Percentiles rank a stretch among this genome's conserved stretches.
phyloP scores from a whole-genome alignment of 768 basidiomycete genomes.

The Pleurotus platypus region DNA sequence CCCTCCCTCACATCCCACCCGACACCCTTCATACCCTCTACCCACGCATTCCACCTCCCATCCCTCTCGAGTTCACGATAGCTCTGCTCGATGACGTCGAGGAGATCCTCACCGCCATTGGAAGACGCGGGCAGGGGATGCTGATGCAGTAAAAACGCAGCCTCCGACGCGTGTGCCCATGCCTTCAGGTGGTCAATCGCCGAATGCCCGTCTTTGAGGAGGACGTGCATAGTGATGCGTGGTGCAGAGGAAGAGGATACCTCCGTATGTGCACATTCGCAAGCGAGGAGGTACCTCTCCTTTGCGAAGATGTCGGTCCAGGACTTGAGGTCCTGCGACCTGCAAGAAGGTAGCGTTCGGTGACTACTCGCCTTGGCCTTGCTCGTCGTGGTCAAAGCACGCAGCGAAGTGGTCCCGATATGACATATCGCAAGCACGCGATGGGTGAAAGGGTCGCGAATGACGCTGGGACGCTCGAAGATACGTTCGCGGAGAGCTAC shows the following conservation, averaged over 20 bases:
- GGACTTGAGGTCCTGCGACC: no score
- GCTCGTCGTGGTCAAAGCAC: neutral
- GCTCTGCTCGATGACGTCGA: conserved; percentile 16
- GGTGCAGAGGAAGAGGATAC: neutral
- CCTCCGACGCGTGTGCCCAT: conserved; percentile 45
- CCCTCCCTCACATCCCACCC: conserved; percentile 38
- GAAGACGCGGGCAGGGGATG: no score
- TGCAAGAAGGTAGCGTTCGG: neutral
- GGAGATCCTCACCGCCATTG: neutral
- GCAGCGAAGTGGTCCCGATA: conserved; percentile 40
- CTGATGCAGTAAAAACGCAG: conserved; percentile 9
- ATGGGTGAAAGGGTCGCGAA: conserved; percentile 34
- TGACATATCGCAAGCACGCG: conserved; percentile 38
- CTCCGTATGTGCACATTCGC: neutral
- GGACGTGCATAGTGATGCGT: conserved; percentile 34
- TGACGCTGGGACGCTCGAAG: conserved; percentile 32
- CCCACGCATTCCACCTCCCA: conserved; percentile 20
- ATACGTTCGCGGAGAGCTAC: conserved; percentile 43
- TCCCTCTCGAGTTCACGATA: conserved; percentile 10
- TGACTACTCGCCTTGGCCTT: neutral
- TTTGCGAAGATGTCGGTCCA: neutral
- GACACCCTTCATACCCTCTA: conserved; percentile 18
- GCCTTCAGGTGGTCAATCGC: conserved; percentile 50
- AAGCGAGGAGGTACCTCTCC: neutral
- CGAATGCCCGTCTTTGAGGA: conserved; percentile 48